Evolutionary conservation across 192 early-diverging fungal genomes (phyloP), one percentile per base, ranked within the genome.

Genomic region (Lobosporangium transversale): DNA sequence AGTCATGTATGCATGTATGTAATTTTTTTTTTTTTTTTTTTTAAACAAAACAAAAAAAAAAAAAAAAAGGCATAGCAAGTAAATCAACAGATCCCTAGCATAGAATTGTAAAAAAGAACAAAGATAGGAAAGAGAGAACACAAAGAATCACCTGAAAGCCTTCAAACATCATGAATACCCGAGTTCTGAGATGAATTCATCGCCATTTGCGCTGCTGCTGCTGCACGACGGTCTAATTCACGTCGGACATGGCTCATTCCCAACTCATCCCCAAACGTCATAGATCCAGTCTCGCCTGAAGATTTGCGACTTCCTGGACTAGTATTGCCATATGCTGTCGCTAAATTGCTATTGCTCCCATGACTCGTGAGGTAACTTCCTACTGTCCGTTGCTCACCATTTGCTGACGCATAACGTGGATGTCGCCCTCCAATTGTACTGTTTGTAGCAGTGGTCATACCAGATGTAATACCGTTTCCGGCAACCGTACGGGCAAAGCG

Each of bases 231-330:
- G 52, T 76, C 73, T 15, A 76, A 24, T 30, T 76, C 73, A 14
- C 73, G 73, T 43, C 73, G 73, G 21, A 76, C 73, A 57, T 76
- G 73, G 23, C 30, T 40, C 73, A 76, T 67, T 0, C 73, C 73
- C 27, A 76, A 42, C 37, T 76, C 73, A 37, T 76, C 73, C 0
- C 73, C 73, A 35, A 76, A 30, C 8, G 70, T 65, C 70, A 73
- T 73, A 1, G 62, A 65, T 26, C 67, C 67, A 2, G 33, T 45
- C 40, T 74, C 70, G 2, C 56, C 57, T 0, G 70, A 65, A 2
- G 70, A 58, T 24, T 54, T 65, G 15, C 70, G 56, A 23, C 62
- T 65, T 20, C 45, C 50, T 18, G 47, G 32, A 10, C 23, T 17
- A 8, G 56, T 49, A 40, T 58, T 58, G 11, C 26, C 37, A 53